phyloP scores from a whole-genome alignment of 1,284 basidiomycete genomes.

The Phlebopus sp. region DNA sequence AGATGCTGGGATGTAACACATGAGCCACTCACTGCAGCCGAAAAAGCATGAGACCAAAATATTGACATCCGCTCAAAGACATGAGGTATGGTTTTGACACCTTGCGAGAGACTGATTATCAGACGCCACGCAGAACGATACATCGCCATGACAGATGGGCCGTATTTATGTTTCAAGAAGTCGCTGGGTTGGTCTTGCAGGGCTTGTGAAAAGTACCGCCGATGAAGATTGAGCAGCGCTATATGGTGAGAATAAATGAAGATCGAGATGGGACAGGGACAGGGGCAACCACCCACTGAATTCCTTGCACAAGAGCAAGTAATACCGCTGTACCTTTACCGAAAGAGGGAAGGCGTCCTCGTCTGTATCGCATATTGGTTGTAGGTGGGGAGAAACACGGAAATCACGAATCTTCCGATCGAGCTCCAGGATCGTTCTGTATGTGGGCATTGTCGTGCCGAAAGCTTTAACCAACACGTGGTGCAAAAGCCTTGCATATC shows the following conservation, averaged over 20 bases:
- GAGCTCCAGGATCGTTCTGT: conserved; percentile 44
- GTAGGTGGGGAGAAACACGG: conserved; percentile 47
- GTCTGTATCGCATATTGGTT: conserved; percentile 33
- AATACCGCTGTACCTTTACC: conserved; percentile 43
- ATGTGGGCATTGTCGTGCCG: conserved; percentile 49
- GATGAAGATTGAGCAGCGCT: conserved; percentile 68
- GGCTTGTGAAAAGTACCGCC: conserved; percentile 64
- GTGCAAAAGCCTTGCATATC: conserved; percentile 52
- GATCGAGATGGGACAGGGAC: conserved; percentile 3
- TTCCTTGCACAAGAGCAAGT: conserved; percentile 54
- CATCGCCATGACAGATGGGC: conserved; percentile 64
- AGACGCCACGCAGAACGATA: conserved; percentile 69
- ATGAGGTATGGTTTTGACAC: conserved; percentile 39
- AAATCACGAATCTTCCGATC: conserved; percentile 55
- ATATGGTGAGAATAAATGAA: conserved; percentile 2
- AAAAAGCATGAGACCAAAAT: conserved; percentile 60
- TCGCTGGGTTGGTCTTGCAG: conserved; percentile 57
- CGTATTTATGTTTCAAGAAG: conserved; percentile 57
- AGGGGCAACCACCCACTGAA: conserved; percentile 41
- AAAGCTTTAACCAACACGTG: conserved; percentile 52
- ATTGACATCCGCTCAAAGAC: conserved; percentile 46
- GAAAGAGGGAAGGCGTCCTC: conserved; percentile 13
- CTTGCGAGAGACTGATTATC: conserved; percentile 45
- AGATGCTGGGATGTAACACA: not conserved
- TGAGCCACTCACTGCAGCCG: conserved; percentile 51